Conservation (phyloP, 768 basidiomycete genomes). For the Cystofilobasidium macerans region DNA sequence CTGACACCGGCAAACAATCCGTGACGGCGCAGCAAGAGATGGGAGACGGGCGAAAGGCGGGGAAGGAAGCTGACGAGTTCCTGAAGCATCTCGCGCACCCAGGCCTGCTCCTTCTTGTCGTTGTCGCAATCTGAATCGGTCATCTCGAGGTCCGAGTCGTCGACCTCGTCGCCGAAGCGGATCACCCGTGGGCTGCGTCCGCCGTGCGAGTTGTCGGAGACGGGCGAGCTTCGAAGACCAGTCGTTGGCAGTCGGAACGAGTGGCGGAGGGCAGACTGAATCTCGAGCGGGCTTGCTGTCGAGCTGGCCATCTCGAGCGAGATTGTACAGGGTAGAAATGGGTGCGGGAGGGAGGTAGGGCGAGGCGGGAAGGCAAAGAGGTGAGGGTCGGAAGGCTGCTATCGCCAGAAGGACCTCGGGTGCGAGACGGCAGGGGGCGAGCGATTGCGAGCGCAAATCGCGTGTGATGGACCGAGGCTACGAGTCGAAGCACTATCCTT, state of each 20-base stretch:
- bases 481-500: too few species aligned
- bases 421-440: too few species aligned
- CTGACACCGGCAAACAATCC: neutral
- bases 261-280: neutral
- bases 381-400: too few species aligned
- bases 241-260: too few species aligned
- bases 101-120: conserved; percentile 41
- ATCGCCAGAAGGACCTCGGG: too few species aligned
- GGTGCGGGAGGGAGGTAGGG: neutral
- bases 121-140: neutral
- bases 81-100: conserved; percentile 27
- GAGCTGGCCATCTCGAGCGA: neutral
- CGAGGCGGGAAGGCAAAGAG: too few species aligned
- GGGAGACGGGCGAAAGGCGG: too few species aligned
- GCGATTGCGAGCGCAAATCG: too few species aligned
- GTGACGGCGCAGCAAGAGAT: neutral
- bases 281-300: neutral
- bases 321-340: neutral
- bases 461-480: too few species aligned
- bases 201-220: neutral
- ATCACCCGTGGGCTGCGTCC: neutral
- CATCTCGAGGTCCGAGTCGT: conserved; percentile 1
- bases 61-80: too few species aligned
- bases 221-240: neutral
- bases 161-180: conserved; percentile 6